Evolutionary conservation across 176 grass and related monocot genomes (phyloP), one percentile per base, ranked within the genome.

Genomic region (Oryza nivara): DNA sequence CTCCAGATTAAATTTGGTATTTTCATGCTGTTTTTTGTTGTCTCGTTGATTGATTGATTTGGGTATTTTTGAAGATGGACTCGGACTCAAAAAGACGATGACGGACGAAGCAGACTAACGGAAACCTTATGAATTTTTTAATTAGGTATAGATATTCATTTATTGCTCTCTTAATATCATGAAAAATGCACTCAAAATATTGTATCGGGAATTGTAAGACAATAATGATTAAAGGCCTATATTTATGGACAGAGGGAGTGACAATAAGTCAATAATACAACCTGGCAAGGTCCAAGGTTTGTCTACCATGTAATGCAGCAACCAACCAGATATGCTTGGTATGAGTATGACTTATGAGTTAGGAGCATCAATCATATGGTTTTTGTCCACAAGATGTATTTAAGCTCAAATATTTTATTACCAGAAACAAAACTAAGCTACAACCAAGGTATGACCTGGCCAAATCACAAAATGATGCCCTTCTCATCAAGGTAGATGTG

Each of bases 401-500:
- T 43, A 36, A 28, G 28, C 23, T 61, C 41, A 4, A 36, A 63
- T 73, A 63, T 17, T 54, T 22, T n/a, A 73, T 32, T 71, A 40
- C 16, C 4, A 19, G 9, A 23, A 49, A 63, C 14, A 44, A 13
- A 4, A 63, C 14, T 17, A 73, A 82, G 15, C 48, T 44, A 16
- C 9, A 25, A 11, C 15, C 23, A 34, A 3, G 34, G 26, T 4
- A 49, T 44, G 49, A 73, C 54, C 38, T 61, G 54, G 73, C 63
- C 61, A 65, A 64, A 65, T 41, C 9, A 6, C 38, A 73, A 46
- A 20, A 22, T 17, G 61, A 63, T 60, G 17, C 43, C 41, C 72
- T 83, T 49, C 30, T 58, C 14, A 74, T 35, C 17, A 3, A 83
- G 41, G 71, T 45, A 49, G 60, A 26, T 64, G 60, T 47, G 60